Percentiles rank a stretch among this genome's conserved stretches.
Evolutionary conservation across 1,284 basidiomycete species (phyloP).

Genomic region (Ganoderma lucidum): DNA sequence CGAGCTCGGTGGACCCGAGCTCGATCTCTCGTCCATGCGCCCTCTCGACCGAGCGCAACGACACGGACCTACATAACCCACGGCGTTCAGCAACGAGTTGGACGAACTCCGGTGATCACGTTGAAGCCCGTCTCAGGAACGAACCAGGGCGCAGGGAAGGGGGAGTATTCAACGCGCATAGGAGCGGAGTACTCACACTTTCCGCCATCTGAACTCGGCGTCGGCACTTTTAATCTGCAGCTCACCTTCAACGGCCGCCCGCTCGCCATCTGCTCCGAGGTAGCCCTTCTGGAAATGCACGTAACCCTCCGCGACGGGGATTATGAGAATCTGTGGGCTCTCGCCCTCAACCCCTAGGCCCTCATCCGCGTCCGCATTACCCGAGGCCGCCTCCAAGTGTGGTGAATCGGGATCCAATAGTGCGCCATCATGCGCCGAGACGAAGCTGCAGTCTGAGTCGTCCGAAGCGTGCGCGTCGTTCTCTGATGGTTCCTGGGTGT

Average conservation of each 20-base stretch:
- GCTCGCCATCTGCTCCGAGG: constrained; percentile 79
- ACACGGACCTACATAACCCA: constrained; percentile 59
- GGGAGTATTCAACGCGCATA: neutral
- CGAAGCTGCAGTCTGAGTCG: constrained; percentile 31
- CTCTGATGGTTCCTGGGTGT: constrained; percentile 43
- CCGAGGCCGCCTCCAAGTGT: neutral
- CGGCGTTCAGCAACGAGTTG: constrained; percentile 3
- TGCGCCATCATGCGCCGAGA: constrained; percentile 23
- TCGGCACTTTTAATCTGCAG: constrained; percentile 78
- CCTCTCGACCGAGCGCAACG: constrained; percentile 71
- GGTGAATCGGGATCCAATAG: neutral
- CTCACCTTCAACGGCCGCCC: constrained; percentile 83
- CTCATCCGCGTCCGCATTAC: neutral
- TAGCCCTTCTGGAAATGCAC: constrained; percentile 83
- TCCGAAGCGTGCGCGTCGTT: constrained; percentile 33
- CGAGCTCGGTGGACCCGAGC: constrained; percentile 60
- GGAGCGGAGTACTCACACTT: constrained; percentile 61
- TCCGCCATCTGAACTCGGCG: constrained; percentile 60
- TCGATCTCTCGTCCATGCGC: constrained; percentile 70
- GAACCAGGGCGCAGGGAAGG: neutral
- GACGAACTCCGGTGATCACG: neutral
- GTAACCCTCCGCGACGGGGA: constrained; percentile 63
- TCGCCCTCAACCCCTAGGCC: constrained; percentile 1
- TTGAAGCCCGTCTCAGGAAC: neutral
- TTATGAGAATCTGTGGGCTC: constrained; percentile 65